Evolutionary conservation across 2,329 filamentous ascomycete species (phyloP).

Genomic region (Helicocarpus griseus): DNA sequence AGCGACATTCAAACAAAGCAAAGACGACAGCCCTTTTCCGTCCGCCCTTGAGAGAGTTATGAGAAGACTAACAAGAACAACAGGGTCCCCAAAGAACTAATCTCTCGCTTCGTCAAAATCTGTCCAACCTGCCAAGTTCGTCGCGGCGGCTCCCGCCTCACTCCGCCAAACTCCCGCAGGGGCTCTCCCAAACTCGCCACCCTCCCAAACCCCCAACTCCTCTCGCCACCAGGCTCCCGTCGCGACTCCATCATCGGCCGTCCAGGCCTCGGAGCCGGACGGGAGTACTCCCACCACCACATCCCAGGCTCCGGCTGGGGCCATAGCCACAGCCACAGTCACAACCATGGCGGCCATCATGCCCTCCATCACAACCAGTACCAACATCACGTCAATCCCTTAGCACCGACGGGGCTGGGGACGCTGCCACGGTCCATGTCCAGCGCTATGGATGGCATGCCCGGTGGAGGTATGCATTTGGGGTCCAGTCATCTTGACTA

Average conservation of each 20-base stretch:
- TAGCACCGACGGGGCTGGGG: conserved; percentile 12
- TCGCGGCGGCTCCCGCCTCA: conserved; percentile 32
- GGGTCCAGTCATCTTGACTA: conserved; percentile 22
- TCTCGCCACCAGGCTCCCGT: conserved; percentile 27
- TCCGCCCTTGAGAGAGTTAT: background rate
- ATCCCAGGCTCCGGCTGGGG: conserved; percentile 16
- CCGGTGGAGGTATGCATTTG: conserved; percentile 5
- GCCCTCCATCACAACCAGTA: conserved; percentile 12
- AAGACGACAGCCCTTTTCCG: too few species aligned
- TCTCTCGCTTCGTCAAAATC: conserved; percentile 43
- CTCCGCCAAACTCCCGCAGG: conserved; percentile 31
- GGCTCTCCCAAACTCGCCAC: conserved; percentile 29
- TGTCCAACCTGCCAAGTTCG: conserved; percentile 42
- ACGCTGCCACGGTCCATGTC: conserved; percentile 8
- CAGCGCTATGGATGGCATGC: background rate
- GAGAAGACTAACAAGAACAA: background rate
- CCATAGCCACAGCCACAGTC: conserved; percentile 13
- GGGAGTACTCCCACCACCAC: conserved; percentile 6
- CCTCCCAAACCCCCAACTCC: conserved; percentile 25
- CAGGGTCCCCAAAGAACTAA: conserved; percentile 44
- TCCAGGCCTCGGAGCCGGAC: conserved; percentile 16
- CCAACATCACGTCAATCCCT: conserved; percentile 21
- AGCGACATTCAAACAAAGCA: too few species aligned
- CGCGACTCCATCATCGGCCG: conserved; percentile 26
- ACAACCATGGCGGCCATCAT: conserved; percentile 6